Percentiles rank a stretch among this genome's conserved stretches.
Evolutionary conservation across 441 rosid species (phyloP).

Genomic region (Erodium texanum): DNA sequence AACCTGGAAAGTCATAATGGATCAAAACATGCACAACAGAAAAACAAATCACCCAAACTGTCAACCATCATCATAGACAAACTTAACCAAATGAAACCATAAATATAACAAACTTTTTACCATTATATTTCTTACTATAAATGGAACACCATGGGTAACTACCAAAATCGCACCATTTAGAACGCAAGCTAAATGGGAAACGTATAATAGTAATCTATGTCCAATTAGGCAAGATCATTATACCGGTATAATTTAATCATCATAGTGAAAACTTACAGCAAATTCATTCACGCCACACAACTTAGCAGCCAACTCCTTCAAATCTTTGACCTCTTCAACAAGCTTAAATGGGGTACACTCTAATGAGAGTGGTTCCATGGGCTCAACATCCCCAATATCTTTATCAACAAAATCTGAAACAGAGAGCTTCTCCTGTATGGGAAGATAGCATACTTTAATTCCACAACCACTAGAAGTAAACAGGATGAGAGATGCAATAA

Average conservation of each 20-base stretch:
- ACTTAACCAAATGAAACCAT: neutral
- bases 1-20: constrained; percentile 39
- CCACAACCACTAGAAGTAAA: constrained; percentile 8
- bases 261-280: constrained; percentile 44
- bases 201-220: neutral
- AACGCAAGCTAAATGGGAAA: neutral
- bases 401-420: constrained; percentile 66
- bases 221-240: neutral
- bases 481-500: neutral
- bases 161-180: neutral
- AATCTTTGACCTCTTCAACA: constrained; percentile 69
- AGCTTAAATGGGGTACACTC: constrained; percentile 60
- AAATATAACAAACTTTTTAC: neutral
- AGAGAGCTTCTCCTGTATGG: constrained; percentile 56
- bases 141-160: neutral
- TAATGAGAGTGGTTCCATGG: constrained; percentile 35
- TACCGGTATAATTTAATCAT: neutral
- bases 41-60: constrained; percentile 3
- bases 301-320: constrained; percentile 61
- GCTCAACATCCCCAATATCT: constrained; percentile 27
- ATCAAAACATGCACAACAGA: neutral
- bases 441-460: neutral
- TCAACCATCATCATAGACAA: neutral
- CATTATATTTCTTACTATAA: neutral
- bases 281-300: constrained; percentile 52